Evolutionary conservation across 2,329 filamentous ascomycete species (phyloP).

Genomic region (Colletotrichum musae): DNA sequence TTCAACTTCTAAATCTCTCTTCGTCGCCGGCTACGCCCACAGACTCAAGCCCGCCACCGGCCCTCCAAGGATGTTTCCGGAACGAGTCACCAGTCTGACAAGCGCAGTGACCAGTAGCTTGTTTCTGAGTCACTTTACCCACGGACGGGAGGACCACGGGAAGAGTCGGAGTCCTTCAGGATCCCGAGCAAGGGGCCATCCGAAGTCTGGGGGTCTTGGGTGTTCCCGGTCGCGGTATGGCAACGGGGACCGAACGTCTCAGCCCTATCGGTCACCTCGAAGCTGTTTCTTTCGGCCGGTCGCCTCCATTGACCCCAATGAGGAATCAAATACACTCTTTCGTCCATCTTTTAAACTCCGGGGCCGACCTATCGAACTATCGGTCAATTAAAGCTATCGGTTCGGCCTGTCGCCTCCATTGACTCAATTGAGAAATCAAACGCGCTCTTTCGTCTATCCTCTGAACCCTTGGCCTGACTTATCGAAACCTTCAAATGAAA

Average conservation of each 20-base stretch:
- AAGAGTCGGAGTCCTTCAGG: conserved; percentile 13
- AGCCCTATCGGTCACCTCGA: conserved; percentile 3
- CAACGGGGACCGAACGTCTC: conserved; percentile 1
- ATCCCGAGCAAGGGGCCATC: background rate
- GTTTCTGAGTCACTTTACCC: background rate
- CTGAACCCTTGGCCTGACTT: background rate
- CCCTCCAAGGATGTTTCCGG: background rate
- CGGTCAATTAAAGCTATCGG: background rate
- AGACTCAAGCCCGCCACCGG: background rate
- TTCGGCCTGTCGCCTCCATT: too few species aligned
- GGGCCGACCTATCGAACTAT: background rate
- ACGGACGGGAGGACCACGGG: background rate
- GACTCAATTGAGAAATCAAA: too few species aligned
- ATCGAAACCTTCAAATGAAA: background rate
- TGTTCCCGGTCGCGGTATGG: background rate
- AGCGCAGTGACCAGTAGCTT: conserved; percentile 11
- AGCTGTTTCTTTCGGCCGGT: background rate
- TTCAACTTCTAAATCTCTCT: background rate
- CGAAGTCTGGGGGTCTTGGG: background rate
- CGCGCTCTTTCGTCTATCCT: background rate
- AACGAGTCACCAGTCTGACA: background rate
- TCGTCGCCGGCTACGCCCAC: background rate
- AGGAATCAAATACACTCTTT: too few species aligned
- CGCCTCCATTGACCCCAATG: background rate
- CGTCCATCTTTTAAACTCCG: too few species aligned